Base-by-base conservation (phyloP, 768 basidiomycete species). In the Termitomyces eurrhizus region DNA sequence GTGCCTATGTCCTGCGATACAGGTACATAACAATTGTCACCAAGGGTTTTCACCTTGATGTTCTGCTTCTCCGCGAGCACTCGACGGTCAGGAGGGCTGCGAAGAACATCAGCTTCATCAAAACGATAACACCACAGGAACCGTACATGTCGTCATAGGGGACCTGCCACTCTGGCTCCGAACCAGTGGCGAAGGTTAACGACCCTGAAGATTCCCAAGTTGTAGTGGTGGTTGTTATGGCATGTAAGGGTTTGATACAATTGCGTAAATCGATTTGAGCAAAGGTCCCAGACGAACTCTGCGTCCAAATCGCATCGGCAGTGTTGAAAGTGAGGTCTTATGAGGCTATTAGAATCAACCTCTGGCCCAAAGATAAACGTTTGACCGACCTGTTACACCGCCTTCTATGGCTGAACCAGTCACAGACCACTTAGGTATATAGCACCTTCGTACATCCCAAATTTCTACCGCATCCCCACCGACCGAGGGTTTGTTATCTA, bases 351-450 rank as follows among this genome's bases (percentile, higher is more conserved):
- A 39, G n/a, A 42, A 24, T n/a, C 35, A 13, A n/a, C 16, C 13
- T 36, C 18, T 14, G 18, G 18, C 4, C n/a, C n/a, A 7, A 7
- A 57, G 44, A 11, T 33, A 9, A 21, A 56, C 13, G 29, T 37
- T 26, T 18, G 41, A n/a, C 57, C 26, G 64, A 92, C 92, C 92
- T 13, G 87, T 87, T 3, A 89, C 84, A 26, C 87, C 86, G 6
- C 91, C 89, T 60, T 93, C 92, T 1, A 75, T 77, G 5, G 82
- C 77, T 13, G 83, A 84, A 14, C 86, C 84, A 24, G 78, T 80
- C 12, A 93, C 81, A 2, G 83, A 80, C 89, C 92, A 94, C 73
- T 94, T 95, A 6, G 89, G 87, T 52, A 93, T 80, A 83, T 88
- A 91, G 0, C 84, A 82, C 51, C 93, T 77, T 57, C 92, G 78